Evolutionary conservation across 306 rosid species (phyloP).

Genomic region (Prunus campanulata): DNA sequence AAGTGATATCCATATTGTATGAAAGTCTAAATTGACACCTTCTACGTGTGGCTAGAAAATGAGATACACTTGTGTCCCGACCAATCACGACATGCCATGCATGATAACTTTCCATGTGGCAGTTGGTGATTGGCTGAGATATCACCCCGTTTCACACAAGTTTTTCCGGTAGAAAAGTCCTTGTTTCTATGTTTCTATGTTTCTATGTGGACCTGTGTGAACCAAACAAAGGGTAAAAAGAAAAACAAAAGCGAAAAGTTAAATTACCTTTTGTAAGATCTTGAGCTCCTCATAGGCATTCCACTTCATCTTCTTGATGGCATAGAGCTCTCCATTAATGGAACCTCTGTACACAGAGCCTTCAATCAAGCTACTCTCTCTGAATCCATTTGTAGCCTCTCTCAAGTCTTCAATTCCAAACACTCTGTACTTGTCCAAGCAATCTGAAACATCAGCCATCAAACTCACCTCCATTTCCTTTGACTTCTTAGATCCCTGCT

Average conservation of each 20-base stretch:
- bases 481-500: conserved; percentile 14
- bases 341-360: conserved; percentile 78
- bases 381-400: conserved; percentile 69
- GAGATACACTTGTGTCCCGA: too few species aligned
- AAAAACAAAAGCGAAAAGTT: not conserved
- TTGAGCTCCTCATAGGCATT: conserved; percentile 91
- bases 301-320: conserved; percentile 98
- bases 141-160: too few species aligned
- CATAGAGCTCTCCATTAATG: conserved; percentile 57
- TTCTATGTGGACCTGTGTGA: too few species aligned
- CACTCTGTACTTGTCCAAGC: conserved; percentile 85
- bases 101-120: too few species aligned
- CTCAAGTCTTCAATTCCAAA: conserved; percentile 62
- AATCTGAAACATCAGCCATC: conserved; percentile 86
- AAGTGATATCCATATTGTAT: too few species aligned
- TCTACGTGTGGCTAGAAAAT: too few species aligned
- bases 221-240: not conserved
- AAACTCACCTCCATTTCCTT: conserved; percentile 51
- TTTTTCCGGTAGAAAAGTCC: too few species aligned
- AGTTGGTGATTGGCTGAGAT: too few species aligned
- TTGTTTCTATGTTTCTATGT: too few species aligned
- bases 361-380: conserved; percentile 57
- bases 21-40: too few species aligned
- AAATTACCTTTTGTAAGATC: conserved; percentile 88
- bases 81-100: too few species aligned